Evolutionary conservation across 176 grass and related monocot genomes (phyloP), one percentile per base, ranked within the genome.

Genomic region (Rhynchospora breviuscula): DNA sequence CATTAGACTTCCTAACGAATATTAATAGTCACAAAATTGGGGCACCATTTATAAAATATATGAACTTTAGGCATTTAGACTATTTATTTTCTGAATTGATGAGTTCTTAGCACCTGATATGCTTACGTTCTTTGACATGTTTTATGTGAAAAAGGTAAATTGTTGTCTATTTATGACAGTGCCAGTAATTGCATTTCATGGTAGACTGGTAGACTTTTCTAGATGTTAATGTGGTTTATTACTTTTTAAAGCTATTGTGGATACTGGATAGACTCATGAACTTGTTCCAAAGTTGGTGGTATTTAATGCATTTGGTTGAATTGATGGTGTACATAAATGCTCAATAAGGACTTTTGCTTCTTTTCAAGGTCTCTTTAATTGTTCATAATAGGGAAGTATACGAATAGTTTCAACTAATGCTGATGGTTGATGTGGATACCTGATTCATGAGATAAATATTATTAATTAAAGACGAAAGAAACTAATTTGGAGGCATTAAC

Each of bases 241-340:
- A 29, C 7, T 62, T 46, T n/a, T 54, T 62, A 67, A 66, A 48
- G 31, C 33, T 23, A 13, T 82, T 51, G 63, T 67, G 60, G 44
- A 72, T 6, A 72, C 67, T 70, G 60, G 44, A 65, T 82, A 64
- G 14, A 64, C 1, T 82, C 78, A 44, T 43, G 59, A 65, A 53
- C 60, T 82, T 48, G 80, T 82, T 77, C 13, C 23, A 77, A 54
- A 57, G 73, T 77, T 77, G 80, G 35, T 49, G 47, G 80, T 26
- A 82, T 23, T 82, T 52, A 82, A 51, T 82, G 80, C 46, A 82
- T 82, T 82, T 65, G 80, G 80, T 82, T 82, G 80, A 82, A 65
- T 51, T 65, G 63, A 65, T 81, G 59, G 80, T 63, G 21, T 21
- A 82, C 22, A 82, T 82, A 82, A 82, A 82, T 82, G 79, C 19